Percentiles rank a stretch among this genome's conserved stretches.
Evolutionary conservation across 2,329 filamentous ascomycete genomes (phyloP).

Genomic region (Didymella exigua): DNA sequence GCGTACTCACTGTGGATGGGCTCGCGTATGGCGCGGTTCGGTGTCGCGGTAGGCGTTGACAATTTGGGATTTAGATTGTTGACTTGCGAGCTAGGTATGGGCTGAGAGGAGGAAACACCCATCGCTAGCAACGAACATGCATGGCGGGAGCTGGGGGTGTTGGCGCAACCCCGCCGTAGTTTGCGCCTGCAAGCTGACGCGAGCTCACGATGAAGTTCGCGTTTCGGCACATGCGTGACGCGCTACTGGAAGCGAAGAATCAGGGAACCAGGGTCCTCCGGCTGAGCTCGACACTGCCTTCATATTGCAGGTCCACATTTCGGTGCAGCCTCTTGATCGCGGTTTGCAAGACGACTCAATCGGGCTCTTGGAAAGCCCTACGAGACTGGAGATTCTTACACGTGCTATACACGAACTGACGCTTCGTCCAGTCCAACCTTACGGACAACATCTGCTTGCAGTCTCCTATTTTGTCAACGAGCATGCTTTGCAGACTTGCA

Average conservation of each 20-base stretch:
- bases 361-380: neutral
- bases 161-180: neutral
- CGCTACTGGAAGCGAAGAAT: neutral
- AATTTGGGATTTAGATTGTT: neutral
- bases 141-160: constrained; percentile 1
- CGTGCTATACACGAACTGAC: neutral
- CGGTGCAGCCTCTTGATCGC: no score
- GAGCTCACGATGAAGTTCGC: constrained; percentile 8
- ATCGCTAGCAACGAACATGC: constrained; percentile 8
- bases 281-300: neutral
- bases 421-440: neutral
- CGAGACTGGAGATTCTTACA: neutral
- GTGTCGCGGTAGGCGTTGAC: constrained; percentile 5
- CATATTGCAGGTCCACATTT: no score
- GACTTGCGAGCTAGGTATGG: constrained; percentile 12
- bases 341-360: neutral
- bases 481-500: neutral
- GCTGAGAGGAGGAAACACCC: constrained; percentile 27
- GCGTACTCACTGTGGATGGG: constrained; percentile 26
- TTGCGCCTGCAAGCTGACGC: constrained; percentile 1
- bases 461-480: neutral
- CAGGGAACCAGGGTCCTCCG: neutral
- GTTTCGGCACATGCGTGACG: neutral
- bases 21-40: constrained; percentile 12
- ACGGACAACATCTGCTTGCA: neutral